Base-by-base conservation (phyloP, 495 filamentous ascomycete genomes). In the Penicillium simplicissimum region DNA sequence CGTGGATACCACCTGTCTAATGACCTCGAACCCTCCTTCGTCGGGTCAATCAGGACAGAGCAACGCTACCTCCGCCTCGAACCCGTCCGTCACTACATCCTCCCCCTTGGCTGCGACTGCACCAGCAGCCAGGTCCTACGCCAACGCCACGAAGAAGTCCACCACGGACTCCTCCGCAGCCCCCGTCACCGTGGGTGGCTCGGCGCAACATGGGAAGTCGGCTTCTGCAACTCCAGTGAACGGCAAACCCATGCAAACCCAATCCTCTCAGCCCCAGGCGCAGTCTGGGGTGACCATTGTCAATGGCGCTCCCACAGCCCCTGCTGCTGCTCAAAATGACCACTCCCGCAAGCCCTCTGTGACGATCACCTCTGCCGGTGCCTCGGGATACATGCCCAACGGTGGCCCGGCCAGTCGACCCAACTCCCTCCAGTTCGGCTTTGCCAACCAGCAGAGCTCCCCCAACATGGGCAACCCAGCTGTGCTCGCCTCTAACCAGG, bases 261-360 rank as follows among this genome's bases (percentile, higher is more conserved):
- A 77, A 70, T 58, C 52, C 31, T 8, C 63, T 21, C 67, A 67
- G 62, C 64, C 59, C 52, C 62, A 60, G 54, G 48, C 69, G 13
- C 64, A 35, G 61, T 81, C 87, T 74, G 90, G 88, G 59, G 84
- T 92, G 66, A 80, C 83, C 70, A 85, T 87, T 55, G 85, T 88
- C 59, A 89, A 88, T 80, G 86, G 87, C 67, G 85, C 86, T 63
- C 84, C 79, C 28, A 60, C 69, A 61, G 78, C 86, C 48, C 75
- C 77, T 48, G 73, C 79, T 69, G 73, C 82, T 52, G 81, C 86
- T 68, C 82, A 87, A 52, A 78, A 75, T 58, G 89, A 94, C 62
- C 93, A 97, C 79, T 82, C 77, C 62, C 85, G 90, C 60, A 95
- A 95, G 77, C 86, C 87, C 57, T 94, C 92, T 17, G 89, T 96